Percentiles rank a stretch among this genome's conserved stretches.
Evolutionary conservation across 768 basidiomycete species (phyloP).

Genomic region (Boletus patriciae): DNA sequence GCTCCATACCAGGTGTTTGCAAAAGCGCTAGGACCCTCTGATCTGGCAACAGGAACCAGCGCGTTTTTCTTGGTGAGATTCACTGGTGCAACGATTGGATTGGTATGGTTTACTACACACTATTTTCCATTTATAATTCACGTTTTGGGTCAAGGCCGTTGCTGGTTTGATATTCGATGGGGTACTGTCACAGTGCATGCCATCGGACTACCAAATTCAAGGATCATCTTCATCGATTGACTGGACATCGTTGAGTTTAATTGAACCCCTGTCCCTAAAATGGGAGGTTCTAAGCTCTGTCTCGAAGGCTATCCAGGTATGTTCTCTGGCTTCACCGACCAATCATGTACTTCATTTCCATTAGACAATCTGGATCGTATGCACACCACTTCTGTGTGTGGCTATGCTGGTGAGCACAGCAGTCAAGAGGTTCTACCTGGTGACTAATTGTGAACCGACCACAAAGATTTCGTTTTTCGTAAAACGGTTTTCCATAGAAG

Average conservation of each 20-base stretch:
- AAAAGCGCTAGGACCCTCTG: constrained; percentile 58
- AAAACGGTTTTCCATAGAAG: constrained; percentile 28
- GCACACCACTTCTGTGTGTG: constrained; percentile 64
- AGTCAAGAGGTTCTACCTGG: not conserved
- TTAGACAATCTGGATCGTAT: constrained; percentile 73
- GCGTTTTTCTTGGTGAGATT: constrained; percentile 88
- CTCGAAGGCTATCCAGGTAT: constrained; percentile 63
- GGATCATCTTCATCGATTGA: constrained; percentile 50
- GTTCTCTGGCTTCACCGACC: constrained; percentile 12
- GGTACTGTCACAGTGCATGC: constrained; percentile 48
- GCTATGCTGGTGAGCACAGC: constrained; percentile 55
- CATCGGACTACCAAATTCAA: constrained; percentile 44
- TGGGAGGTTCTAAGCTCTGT: constrained; percentile 50
- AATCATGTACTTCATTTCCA: constrained; percentile 15
- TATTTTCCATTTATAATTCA: constrained; percentile 11
- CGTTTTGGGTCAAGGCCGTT: constrained; percentile 52
- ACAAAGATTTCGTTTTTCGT: constrained; percentile 32
- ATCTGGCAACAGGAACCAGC: constrained; percentile 77
- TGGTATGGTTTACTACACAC: constrained; percentile 48
- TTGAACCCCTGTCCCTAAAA: constrained; percentile 49
- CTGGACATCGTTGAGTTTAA: constrained; percentile 48
- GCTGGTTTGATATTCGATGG: constrained; percentile 74
- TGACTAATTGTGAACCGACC: constrained; percentile 8
- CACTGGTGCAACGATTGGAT: constrained; percentile 79
- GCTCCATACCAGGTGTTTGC: constrained; percentile 82